These are phyloP conservation scores for Lanmaoa pseudosensibilis DNA, from an alignment of 768 basidiomycete species.

Conservation along the genomic window DNA sequence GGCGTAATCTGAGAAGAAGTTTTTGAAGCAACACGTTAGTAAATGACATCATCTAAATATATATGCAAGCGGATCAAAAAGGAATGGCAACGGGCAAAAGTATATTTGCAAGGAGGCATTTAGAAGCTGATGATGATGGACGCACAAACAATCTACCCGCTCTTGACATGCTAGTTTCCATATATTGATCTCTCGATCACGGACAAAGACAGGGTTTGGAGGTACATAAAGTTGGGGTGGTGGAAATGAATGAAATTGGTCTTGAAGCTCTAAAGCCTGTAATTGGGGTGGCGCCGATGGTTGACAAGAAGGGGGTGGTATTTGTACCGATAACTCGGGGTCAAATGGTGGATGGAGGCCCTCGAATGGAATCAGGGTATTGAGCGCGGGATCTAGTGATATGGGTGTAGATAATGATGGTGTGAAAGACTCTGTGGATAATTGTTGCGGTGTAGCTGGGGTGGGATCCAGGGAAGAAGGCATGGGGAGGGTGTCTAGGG, in stretches of 20 bases:
- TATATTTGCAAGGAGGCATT: not conserved
- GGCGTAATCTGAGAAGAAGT: constrained; percentile 24
- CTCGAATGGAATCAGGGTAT: constrained; percentile 32
- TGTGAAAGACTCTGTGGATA: constrained; percentile 1
- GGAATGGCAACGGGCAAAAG: not conserved
- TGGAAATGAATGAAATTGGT: constrained; percentile 26
- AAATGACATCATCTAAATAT: constrained; percentile 7
- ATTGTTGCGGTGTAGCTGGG: not conserved
- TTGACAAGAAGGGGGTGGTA: constrained; percentile 12
- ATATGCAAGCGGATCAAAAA: constrained; percentile 7
- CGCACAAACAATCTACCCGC: constrained; percentile 35
- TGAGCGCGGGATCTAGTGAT: constrained; percentile 22
- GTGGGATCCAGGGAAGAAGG: not conserved
- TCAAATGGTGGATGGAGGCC: constrained; percentile 19
- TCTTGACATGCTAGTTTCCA: constrained; percentile 38
- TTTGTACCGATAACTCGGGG: constrained; percentile 19
- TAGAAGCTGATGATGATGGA: constrained; percentile 11
- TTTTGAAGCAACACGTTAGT: constrained; percentile 3
- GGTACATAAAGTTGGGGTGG: constrained; percentile 30
- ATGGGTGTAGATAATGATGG: constrained; percentile 2
- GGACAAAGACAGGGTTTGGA: constrained; percentile 28
- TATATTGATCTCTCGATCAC: constrained; percentile 36
- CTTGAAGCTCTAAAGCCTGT: constrained; percentile 24
- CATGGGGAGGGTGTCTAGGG: constrained; percentile 5
- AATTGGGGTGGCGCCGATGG: constrained; percentile 13